Conservation (phyloP, 176 grass and related monocot genomes). For the Saccharum officinarum region DNA sequence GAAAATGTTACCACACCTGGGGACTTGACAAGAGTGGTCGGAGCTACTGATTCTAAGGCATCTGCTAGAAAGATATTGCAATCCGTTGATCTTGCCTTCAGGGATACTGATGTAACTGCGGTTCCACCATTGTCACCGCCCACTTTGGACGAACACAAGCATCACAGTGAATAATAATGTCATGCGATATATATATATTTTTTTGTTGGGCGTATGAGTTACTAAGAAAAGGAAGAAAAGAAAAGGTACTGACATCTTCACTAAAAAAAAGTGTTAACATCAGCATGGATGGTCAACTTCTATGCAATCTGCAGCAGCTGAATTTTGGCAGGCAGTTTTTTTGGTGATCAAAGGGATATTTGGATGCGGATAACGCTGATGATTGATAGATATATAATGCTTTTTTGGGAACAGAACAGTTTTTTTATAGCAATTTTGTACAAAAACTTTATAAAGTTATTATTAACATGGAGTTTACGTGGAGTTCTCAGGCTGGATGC, state of each 20-base stretch:
- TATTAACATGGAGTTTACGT: background rate
- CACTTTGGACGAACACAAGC: slow-evolving; percentile 24
- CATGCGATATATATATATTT: background rate
- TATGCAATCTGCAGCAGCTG: background rate
- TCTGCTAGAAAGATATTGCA: slow-evolving; percentile 65
- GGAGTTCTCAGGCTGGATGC: no score
- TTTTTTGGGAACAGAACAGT: background rate
- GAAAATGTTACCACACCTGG: slow-evolving; percentile 13
- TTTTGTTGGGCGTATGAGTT: background rate
- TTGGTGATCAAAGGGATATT: background rate
- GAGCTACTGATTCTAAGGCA: slow-evolving; percentile 17
- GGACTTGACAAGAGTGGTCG: slow-evolving; percentile 1
- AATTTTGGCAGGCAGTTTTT: background rate
- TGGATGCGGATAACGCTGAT: background rate
- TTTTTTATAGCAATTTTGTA: background rate
- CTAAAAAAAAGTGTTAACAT: background rate
- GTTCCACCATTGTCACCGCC: slow-evolving; percentile 71
- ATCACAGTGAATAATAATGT: slow-evolving; percentile 21
- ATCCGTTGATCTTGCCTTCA: background rate
- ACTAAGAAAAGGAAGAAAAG: background rate
- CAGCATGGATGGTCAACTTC: slow-evolving; percentile 14
- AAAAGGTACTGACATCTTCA: background rate
- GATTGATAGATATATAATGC: background rate
- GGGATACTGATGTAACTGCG: slow-evolving; percentile 29
- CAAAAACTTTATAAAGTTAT: slow-evolving; percentile 1